phyloP scores from a whole-genome alignment of 1,284 basidiomycete genomes.

The Chalciporus sp. region DNA sequence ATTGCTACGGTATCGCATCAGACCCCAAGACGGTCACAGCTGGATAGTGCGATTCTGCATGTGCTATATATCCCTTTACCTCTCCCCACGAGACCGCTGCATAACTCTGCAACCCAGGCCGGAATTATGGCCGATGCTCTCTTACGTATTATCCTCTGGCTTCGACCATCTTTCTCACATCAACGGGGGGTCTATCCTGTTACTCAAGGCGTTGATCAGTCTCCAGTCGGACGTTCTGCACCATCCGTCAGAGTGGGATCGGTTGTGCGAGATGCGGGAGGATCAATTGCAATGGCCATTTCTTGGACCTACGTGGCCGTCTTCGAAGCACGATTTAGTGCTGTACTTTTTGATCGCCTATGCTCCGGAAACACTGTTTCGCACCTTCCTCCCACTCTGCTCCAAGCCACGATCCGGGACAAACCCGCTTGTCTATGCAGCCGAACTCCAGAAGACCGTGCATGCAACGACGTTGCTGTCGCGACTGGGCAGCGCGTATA shows the following conservation, averaged over 20 bases:
- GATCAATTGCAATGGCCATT: neutral
- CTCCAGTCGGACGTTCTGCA: slow-evolving; percentile 1
- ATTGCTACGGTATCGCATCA: neutral
- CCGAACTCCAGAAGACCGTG: neutral
- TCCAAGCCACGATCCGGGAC: slow-evolving; percentile 5
- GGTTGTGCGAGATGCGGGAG: slow-evolving; percentile 2
- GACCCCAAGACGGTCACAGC: neutral
- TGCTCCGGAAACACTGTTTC: slow-evolving; percentile 1
- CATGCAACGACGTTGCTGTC: slow-evolving; percentile 12
- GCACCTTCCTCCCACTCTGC: neutral
- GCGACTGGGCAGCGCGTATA: neutral
- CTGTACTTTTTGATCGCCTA: slow-evolving; percentile 11
- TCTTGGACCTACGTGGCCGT: neutral
- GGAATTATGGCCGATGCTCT: neutral
- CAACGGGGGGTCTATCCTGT: neutral
- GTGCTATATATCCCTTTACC: neutral
- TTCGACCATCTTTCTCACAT: slow-evolving; percentile 12
- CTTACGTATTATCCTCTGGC: slow-evolving; percentile 3
- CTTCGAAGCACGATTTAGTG: slow-evolving; percentile 9
- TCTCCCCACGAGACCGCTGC: neutral
- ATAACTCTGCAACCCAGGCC: neutral
- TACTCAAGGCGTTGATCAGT: slow-evolving; percentile 1
- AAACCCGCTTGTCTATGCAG: slow-evolving; percentile 18
- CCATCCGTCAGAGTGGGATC: slow-evolving; percentile 3
- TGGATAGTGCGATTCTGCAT: slow-evolving; percentile 5